Percentiles rank a stretch among this genome's conserved stretches.
These are phyloP conservation scores for Penicillium thymicola DNA, from an alignment of 2,329 filamentous ascomycete genomes.

Conservation along the genomic window DNA sequence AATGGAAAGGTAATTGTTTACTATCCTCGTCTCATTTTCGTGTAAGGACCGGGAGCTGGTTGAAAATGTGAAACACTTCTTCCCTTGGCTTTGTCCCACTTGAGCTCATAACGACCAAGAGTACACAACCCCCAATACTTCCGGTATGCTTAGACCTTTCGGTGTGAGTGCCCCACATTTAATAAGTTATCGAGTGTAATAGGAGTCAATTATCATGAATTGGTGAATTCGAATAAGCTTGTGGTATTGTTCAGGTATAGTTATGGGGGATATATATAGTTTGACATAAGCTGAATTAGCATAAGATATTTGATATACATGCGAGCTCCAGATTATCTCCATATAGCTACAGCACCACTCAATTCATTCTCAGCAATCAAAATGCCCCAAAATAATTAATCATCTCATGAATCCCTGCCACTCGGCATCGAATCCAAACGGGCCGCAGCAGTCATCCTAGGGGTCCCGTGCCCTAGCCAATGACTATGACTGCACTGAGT, in stretches of 20 bases:
- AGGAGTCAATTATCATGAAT: background rate
- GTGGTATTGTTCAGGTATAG: no score
- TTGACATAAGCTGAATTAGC: background rate
- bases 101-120: conserved; percentile 3
- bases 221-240: background rate
- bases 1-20: background rate
- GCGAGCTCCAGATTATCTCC: no score
- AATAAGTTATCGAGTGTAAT: background rate
- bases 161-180: background rate
- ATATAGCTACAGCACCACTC: background rate
- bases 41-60: conserved; percentile 3
- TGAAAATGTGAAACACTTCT: conserved; percentile 9
- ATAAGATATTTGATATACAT: background rate
- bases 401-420: background rate
- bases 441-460: conserved; percentile 15
- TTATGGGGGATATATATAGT: background rate
- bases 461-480: conserved; percentile 1
- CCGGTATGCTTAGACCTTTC: conserved; percentile 13
- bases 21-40: background rate
- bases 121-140: conserved; percentile 5
- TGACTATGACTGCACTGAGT: background rate
- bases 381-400: background rate
- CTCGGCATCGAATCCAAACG: conserved; percentile 4
- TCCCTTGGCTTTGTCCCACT: conserved; percentile 18
- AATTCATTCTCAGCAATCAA: background rate